phyloP scores from a whole-genome alignment of 139 green algal genomes.

The Asterochloris sp. region DNA sequence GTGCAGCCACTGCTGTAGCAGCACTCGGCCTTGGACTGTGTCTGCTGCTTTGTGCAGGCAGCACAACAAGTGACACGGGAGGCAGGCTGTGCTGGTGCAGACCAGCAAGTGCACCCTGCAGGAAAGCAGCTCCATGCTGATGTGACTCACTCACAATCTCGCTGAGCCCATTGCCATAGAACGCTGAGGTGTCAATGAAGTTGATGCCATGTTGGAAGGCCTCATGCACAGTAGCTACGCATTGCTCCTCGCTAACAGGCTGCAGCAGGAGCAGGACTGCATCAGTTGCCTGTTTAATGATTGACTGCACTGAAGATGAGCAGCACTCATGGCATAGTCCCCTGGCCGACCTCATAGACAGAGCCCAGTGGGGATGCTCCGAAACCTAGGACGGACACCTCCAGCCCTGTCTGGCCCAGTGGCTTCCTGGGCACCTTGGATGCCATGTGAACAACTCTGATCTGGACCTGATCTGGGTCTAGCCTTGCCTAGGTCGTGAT shows the following conservation, averaged over 20 bases:
- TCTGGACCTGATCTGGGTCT: too few species aligned
- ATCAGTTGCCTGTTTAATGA: not conserved
- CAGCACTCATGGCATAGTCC: not conserved
- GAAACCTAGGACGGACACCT: conserved; percentile 88
- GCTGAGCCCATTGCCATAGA: conserved; percentile 80
- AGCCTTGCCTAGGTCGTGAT: too few species aligned
- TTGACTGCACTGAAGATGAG: not conserved
- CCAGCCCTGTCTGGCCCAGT: conserved; percentile 81
- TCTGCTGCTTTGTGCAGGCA: too few species aligned
- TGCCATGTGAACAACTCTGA: not conserved
- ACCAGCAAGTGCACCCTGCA: too few species aligned
- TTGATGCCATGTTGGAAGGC: conserved; percentile 89
- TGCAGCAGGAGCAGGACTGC: conserved; percentile 17
- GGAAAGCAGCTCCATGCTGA: not conserved
- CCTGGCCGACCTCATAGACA: conserved; percentile 67
- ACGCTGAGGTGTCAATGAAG: conserved; percentile 95
- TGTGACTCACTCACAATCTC: conserved; percentile 60
- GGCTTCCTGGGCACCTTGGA: conserved; percentile 51
- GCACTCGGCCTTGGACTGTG: too few species aligned
- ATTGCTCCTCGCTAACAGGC: conserved; percentile 64
- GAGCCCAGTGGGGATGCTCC: conserved; percentile 86
- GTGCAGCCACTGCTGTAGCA: too few species aligned
- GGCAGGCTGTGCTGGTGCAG: too few species aligned
- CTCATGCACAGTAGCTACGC: conserved; percentile 66
- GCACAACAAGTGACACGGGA: too few species aligned